Conservation (phyloP, 2,329 filamentous ascomycete species). For the Xenoacremonium recifei region DNA sequence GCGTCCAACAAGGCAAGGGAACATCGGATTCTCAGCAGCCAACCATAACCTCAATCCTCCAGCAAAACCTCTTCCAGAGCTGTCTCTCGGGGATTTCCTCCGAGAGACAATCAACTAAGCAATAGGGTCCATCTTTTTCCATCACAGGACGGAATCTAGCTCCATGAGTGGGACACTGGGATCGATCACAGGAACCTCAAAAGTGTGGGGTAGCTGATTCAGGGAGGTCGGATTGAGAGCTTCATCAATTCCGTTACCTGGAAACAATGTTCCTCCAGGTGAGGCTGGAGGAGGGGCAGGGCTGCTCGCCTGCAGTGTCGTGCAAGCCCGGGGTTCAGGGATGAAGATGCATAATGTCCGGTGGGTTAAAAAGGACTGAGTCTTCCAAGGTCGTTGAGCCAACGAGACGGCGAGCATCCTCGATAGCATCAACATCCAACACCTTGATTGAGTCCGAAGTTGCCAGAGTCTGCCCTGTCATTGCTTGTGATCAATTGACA, state of each 20-base stretch:
- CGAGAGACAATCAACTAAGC: conserved; percentile 1
- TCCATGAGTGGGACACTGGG: not conserved
- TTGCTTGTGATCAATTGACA: no score
- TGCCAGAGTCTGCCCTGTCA: no score
- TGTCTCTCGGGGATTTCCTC: conserved; percentile 2
- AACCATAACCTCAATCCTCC: conserved; percentile 2
- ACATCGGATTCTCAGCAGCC: not conserved
- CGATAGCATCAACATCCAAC: no score
- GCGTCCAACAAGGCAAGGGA: not conserved
- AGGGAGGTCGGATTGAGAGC: not conserved
- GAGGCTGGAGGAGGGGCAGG: no score
- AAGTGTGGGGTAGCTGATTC: conserved; percentile 2
- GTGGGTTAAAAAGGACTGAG: no score
- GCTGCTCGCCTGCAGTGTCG: no score
- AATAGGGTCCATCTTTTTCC: not conserved
- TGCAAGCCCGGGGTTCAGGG: no score
- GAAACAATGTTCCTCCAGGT: conserved; percentile 10
- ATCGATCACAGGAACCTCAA: conserved; percentile 2
- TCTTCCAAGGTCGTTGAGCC: no score
- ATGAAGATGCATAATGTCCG: not conserved
- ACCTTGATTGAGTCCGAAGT: no score
- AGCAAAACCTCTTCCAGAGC: conserved; percentile 2
- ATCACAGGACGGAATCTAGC: conserved; percentile 4
- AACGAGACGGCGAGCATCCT: no score
- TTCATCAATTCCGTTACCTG: not conserved